phyloP scores from a whole-genome alignment of 495 filamentous ascomycete species.

The Glutinoglossum americanum region DNA sequence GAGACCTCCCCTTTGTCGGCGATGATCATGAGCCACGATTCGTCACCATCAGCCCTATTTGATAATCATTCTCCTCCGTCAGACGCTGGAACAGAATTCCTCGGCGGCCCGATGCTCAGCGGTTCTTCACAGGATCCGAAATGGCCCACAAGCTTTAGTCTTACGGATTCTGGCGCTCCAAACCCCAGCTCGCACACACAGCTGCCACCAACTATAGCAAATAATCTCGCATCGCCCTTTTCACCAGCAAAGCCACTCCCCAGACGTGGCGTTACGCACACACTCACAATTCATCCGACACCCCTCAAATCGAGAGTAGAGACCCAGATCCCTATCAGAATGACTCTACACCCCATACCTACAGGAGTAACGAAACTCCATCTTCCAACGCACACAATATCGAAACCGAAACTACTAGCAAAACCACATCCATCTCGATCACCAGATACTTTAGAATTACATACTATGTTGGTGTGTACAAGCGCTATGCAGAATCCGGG shows the following conservation, averaged over 20 bases:
- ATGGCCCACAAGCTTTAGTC: background rate
- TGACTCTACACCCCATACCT: slow-evolving; percentile 54
- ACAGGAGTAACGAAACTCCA: slow-evolving; percentile 55
- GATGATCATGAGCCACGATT: slow-evolving; percentile 22
- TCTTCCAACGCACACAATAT: slow-evolving; percentile 70
- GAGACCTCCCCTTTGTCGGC: slow-evolving; percentile 29
- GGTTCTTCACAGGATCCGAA: background rate
- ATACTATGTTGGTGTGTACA: slow-evolving; percentile 65
- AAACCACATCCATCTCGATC: slow-evolving; percentile 35
- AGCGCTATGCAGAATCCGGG: slow-evolving; percentile 71
- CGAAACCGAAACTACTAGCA: slow-evolving; percentile 69
- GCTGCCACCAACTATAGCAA: background rate
- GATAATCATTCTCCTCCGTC: slow-evolving; percentile 31
- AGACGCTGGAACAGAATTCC: slow-evolving; percentile 22
- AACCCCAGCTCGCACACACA: background rate
- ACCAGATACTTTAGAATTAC: slow-evolving; percentile 58
- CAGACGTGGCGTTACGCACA: slow-evolving; percentile 12
- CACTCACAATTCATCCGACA: slow-evolving; percentile 38
- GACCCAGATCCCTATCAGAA: slow-evolving; percentile 70
- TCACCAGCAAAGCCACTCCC: background rate
- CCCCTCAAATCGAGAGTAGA: slow-evolving; percentile 77
- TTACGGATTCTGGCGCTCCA: background rate
- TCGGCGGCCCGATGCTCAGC: slow-evolving; percentile 6
- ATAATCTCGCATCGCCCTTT: slow-evolving; percentile 2
- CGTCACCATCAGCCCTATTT: slow-evolving; percentile 27